Percentiles rank a stretch among this genome's conserved stretches.
These are phyloP conservation scores for Tagetes erecta DNA, from an alignment of 129 eudicot genomes.

Conservation along the genomic window DNA sequence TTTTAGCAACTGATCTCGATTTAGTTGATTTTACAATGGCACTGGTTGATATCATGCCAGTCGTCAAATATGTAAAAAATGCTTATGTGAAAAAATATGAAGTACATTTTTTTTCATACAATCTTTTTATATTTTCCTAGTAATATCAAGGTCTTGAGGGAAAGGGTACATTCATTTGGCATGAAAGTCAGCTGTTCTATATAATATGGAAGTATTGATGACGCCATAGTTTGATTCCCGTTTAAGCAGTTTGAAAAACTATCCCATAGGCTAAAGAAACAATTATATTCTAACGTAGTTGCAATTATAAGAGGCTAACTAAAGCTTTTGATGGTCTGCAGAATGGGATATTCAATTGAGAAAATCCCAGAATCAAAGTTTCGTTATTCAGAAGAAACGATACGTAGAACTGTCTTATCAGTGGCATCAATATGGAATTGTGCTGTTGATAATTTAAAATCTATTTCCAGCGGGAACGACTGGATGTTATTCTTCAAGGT, in stretches of 20 bases:
- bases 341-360: slow-evolving; percentile 67
- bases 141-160: not conserved
- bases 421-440: slow-evolving; percentile 45
- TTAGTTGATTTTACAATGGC: not conserved
- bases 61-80: no score
- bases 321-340: slow-evolving; percentile 32
- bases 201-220: not conserved
- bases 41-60: slow-evolving; percentile 2
- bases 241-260: not conserved
- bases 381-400: slow-evolving; percentile 58
- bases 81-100: no score
- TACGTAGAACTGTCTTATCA: slow-evolving; percentile 55
- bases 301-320: slow-evolving; percentile 12
- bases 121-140: not conserved
- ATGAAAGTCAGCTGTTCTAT: not conserved
- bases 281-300: not conserved
- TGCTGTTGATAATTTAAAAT: no score
- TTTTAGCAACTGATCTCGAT: not conserved
- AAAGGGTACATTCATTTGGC: not conserved
- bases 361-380: slow-evolving; percentile 71
- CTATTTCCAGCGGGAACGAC: no score
- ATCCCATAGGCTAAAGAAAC: not conserved
- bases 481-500: no score
- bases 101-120: no score
- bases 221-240: not conserved